Evolutionary conservation across 179 eudicot species (phyloP), one percentile per base, ranked within the genome.

Genomic region (Pouteria campechiana): DNA sequence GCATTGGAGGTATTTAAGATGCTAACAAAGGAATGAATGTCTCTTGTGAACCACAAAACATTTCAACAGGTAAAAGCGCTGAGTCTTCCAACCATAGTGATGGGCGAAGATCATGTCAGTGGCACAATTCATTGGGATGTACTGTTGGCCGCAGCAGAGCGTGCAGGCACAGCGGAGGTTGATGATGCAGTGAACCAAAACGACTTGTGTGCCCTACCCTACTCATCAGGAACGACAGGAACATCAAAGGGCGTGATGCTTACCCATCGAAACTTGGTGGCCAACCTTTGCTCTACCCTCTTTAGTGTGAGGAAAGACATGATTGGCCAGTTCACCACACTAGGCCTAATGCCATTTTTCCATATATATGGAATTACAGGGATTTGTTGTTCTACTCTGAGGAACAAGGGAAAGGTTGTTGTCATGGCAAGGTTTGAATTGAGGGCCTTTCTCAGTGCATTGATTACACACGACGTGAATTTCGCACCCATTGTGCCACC

Each of bases 401-500:
- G 64, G 25, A 87, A 90, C 72, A 90, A 90, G 48, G 99, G 96
- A 10, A 86, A 77, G 57, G 99, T 90, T 2, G 99, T 90, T 7
- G 83, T 75, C 4, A 76, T 90, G 99, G 68, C 47, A 0, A 56
- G 96, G 53, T 90, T 82, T 36, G 95, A 80, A 7, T 61, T 82
- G 4, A 49, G 93, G 27, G 53, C 74, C 1, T 77, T 79, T 40
- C 21, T 90, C 25, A 60, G 57, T 25, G 77, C 83, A 0, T 32
- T 90, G 37, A 73, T 86, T 15, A 48, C 36, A 0, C 67, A 90
- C 38, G 79, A 87, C 48, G 73, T 90, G 37, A 70, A 66, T 0
- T 90, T 86, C 41, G 96, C 99, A 0, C 99, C 99, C 0, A 60
- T 90, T 8, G 96, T 90, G n/a, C 99, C 99, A 0, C 96, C 99